These are phyloP conservation scores for Ceratobasidium sp. DNA, from an alignment of 1,284 basidiomycete genomes.

Conservation along the genomic window DNA sequence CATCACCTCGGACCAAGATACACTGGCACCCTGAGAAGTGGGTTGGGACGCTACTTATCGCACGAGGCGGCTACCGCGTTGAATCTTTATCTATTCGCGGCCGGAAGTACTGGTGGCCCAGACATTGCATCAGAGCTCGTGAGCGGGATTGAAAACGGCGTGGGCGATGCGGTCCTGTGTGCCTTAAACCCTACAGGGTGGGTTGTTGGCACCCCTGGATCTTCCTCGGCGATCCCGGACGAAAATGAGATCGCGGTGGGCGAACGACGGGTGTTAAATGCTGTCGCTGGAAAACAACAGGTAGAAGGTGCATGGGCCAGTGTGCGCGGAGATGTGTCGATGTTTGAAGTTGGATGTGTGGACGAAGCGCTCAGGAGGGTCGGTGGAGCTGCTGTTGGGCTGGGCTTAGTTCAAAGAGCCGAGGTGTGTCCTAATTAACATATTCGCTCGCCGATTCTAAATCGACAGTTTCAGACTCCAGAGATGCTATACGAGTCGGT, in stretches of 20 bases:
- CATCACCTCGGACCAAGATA: conserved; percentile 85
- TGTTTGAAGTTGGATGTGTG: conserved; percentile 73
- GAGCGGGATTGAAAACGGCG: conserved; percentile 66
- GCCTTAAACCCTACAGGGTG: conserved; percentile 65
- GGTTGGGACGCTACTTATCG: conserved; percentile 77
- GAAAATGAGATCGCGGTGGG: conserved; percentile 26
- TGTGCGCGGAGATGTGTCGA: conserved; percentile 72
- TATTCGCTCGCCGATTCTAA: neutral
- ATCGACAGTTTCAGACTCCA: conserved; percentile 29
- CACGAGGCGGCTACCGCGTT: conserved; percentile 83
- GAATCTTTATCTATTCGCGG: conserved; percentile 71
- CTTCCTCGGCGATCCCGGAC: neutral
- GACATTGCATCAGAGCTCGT: conserved; percentile 55
- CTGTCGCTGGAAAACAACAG: conserved; percentile 37
- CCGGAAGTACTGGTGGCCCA: conserved; percentile 51
- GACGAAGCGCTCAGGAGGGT: conserved; percentile 87
- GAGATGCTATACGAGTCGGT: conserved; percentile 81
- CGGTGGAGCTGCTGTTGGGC: conserved; percentile 82
- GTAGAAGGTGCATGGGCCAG: conserved; percentile 49
- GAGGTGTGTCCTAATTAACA: conserved; percentile 63
- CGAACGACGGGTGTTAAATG: conserved; percentile 38
- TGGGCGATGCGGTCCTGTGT: conserved; percentile 65
- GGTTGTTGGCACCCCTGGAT: conserved; percentile 18
- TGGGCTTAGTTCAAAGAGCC: conserved; percentile 85
- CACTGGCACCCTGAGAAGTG: conserved; percentile 75